Conservation (phyloP, 78 protist species). For the Corallochytrium limacisporum region DNA sequence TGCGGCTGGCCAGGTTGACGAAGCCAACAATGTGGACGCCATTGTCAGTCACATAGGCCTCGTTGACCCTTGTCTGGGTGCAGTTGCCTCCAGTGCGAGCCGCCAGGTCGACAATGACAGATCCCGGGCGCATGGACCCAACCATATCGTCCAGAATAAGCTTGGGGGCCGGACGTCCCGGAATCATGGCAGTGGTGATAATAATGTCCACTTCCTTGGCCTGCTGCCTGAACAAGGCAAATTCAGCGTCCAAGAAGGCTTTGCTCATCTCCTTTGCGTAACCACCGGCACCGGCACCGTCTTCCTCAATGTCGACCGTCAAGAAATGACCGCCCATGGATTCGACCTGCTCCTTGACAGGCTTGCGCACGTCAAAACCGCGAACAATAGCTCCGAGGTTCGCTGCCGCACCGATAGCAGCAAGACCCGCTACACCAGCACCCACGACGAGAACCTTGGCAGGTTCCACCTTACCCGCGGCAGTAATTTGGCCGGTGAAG, state of each 20-base stretch:
- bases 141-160: conserved; percentile 20
- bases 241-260: conserved; percentile 83
- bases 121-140: conserved; percentile 60
- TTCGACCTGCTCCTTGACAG: conserved; percentile 83
- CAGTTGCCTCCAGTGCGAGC: conserved; percentile 95
- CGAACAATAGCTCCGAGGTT: conserved; percentile 90
- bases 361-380: conserved; percentile 90
- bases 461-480: conserved; percentile 51
- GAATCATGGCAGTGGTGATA: conserved; percentile 96
- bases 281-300: conserved; percentile 76
- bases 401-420: conserved; percentile 83
- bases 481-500: conserved; percentile 91
- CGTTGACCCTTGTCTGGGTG: conserved; percentile 53
- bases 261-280: conserved; percentile 88
- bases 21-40: conserved; percentile 80
- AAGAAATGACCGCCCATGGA: conserved; percentile 95
- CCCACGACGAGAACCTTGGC: conserved; percentile 69
- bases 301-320: conserved; percentile 61
- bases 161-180: conserved; percentile 39
- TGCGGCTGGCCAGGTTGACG: conserved; percentile 85
- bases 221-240: conserved; percentile 63
- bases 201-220: conserved; percentile 84
- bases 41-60: conserved; percentile 19
- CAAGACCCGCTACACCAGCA: conserved; percentile 97
- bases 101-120: conserved; percentile 94